phyloP scores from a whole-genome alignment of 2,329 filamentous ascomycete genomes.

The Lasiodiplodia sp. region DNA sequence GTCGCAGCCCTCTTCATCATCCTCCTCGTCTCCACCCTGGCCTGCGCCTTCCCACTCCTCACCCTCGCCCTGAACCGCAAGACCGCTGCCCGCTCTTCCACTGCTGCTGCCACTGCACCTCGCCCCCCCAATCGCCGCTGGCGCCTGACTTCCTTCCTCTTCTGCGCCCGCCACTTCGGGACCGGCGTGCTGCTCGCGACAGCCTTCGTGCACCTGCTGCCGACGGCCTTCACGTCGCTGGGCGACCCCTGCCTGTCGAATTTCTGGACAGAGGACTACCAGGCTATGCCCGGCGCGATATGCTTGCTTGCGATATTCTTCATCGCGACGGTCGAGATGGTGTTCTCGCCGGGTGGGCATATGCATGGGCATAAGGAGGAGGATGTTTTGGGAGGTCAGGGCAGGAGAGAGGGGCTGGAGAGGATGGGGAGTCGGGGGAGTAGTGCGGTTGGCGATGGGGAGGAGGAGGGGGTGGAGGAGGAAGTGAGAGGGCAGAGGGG shows the following conservation, averaged over 20 bases:
- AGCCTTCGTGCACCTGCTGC: conserved; percentile 49
- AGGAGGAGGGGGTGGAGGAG: not conserved
- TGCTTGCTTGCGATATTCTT: conserved; percentile 55
- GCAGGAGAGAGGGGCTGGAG: not conserved
- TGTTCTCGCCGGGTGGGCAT: conserved; percentile 69
- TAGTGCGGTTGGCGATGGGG: not conserved
- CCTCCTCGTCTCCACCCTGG: conserved; percentile 46
- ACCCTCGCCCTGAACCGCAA: conserved; percentile 63
- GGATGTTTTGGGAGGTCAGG: conserved; percentile 49
- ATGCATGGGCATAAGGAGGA: conserved; percentile 57
- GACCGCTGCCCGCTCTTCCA: conserved; percentile 42
- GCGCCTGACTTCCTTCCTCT: conserved; percentile 61
- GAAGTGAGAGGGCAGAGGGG: not conserved
- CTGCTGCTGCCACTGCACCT: conserved; percentile 60
- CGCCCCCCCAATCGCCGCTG: conserved; percentile 67
- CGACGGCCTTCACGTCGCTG: conserved; percentile 48
- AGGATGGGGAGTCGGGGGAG: not conserved
- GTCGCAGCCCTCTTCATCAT: conserved; percentile 45
- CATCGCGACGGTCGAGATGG: conserved; percentile 87
- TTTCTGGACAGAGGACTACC: conserved; percentile 48
- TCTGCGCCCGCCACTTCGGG: conserved; percentile 48
- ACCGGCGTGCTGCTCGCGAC: conserved; percentile 50
- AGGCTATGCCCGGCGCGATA: conserved; percentile 48
- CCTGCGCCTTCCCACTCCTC: conserved; percentile 68
- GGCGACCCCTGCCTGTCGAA: conserved; percentile 47